phyloP scores from a whole-genome alignment of 2,329 filamentous ascomycete genomes.

The Trichophyton rubrum region DNA sequence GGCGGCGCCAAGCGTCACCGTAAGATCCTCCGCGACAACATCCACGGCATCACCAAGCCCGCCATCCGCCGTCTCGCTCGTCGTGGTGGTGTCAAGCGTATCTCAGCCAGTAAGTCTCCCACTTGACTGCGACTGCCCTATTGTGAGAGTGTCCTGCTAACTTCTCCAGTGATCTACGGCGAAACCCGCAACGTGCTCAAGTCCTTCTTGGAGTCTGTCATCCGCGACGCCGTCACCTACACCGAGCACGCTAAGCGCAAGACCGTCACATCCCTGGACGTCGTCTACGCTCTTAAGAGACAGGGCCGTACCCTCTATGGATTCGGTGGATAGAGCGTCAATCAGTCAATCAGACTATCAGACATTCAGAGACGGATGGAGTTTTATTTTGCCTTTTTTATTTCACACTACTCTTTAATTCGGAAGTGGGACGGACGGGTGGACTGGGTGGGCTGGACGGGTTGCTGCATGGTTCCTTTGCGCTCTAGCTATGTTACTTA shows the following conservation, averaged over 20 bases:
- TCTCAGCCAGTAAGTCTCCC: conserved; percentile 66
- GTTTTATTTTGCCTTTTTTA: background rate
- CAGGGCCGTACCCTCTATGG: conserved; percentile 67
- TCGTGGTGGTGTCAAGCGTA: conserved; percentile 99
- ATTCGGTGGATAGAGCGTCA: conserved; percentile 63
- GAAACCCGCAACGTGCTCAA: conserved; percentile 72
- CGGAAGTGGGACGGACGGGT: background rate
- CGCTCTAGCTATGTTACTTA: background rate
- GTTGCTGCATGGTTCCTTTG: background rate
- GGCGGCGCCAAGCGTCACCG: conserved; percentile 97
- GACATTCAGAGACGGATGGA: no score
- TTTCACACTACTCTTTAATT: background rate
- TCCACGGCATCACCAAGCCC: conserved; percentile 98
- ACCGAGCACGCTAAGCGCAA: conserved; percentile 69
- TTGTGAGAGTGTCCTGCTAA: background rate
- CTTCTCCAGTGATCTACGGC: conserved; percentile 59
- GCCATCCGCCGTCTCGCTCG: conserved; percentile 96
- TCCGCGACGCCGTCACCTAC: conserved; percentile 68
- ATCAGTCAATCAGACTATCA: background rate
- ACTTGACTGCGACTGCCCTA: no score
- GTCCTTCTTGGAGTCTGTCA: conserved; percentile 73
- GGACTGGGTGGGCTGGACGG: background rate
- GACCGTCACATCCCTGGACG: conserved; percentile 45
- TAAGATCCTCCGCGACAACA: conserved; percentile 99
- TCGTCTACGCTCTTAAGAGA: conserved; percentile 52